A percentile compares a stretch with the other conserved stretches of the same genome.
Evolutionary conservation across 2,329 filamentous ascomycete genomes (phyloP).

Genomic region (Fusarium denticulatum): DNA sequence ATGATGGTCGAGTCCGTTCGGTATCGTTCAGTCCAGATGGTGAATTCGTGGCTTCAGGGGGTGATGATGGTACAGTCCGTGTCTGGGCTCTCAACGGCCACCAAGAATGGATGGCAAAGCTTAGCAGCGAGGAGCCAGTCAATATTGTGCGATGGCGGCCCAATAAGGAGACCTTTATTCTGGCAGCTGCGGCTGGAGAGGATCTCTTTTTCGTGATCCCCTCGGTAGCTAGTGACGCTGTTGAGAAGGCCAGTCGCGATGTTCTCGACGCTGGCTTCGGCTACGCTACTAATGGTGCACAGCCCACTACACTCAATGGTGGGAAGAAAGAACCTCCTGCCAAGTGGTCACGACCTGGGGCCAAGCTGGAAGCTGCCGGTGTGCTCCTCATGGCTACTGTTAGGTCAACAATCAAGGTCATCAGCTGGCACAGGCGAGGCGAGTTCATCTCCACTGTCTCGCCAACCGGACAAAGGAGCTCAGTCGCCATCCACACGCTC

Average conservation of each 20-base stretch:
- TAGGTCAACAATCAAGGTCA: constrained; percentile 81
- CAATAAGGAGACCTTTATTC: constrained; percentile 78
- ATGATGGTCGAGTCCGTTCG: constrained; percentile 86
- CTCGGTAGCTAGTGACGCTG: constrained; percentile 74
- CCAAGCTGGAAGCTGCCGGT: constrained; percentile 77
- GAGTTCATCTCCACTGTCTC: constrained; percentile 96
- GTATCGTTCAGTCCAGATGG: constrained; percentile 87
- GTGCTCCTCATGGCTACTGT: constrained; percentile 85
- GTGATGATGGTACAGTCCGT: constrained; percentile 91
- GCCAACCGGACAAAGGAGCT: constrained; percentile 78
- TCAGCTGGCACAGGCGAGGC: constrained; percentile 93
- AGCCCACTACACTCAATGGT: constrained; percentile 62
- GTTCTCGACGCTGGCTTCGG: constrained; percentile 91
- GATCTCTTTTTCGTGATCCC: constrained; percentile 87
- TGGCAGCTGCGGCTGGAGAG: constrained; percentile 86
- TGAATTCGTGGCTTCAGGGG: constrained; percentile 87
- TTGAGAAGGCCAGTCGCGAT: constrained; percentile 78
- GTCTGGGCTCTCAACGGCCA: constrained; percentile 93
- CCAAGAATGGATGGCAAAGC: constrained; percentile 84
- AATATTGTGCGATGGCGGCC: constrained; percentile 92
- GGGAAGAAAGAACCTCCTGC: constrained; percentile 78
- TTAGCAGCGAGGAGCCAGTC: constrained; percentile 82
- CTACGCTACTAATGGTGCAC: constrained; percentile 77
- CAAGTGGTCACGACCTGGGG: constrained; percentile 83
- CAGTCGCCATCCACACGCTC: constrained; percentile 93